Base-by-base conservation (phyloP, 257 asterid species). In the Capsicum baccatum region DNA sequence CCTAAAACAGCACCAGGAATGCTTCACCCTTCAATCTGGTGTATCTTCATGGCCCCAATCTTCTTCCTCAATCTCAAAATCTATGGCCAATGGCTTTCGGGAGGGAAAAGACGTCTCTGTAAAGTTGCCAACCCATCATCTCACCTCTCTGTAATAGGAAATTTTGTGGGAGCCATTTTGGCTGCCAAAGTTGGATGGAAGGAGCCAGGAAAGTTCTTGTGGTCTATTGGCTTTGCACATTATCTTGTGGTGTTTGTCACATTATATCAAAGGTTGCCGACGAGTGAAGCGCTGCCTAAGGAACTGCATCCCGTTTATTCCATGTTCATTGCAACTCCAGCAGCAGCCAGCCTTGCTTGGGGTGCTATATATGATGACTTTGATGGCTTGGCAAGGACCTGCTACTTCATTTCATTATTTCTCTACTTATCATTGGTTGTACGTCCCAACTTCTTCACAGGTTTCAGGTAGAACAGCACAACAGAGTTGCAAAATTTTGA, bases 21-120 rank as follows among this genome's bases (percentile, higher is more conserved):
- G 2, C 92, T 93, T 37, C 94, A 92, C 70, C 98, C 99, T 0
- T 88, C 92, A 17, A 12, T 95, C 10, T 94, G 94, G 96, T 92
- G 97, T 74, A 83, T 63, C 10, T 94, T 92, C 91, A 88, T 91
- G 85, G 92, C 88, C 3, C 97, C 99, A 13, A 88, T 95, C 78
- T 15, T 92, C 21, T 85, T 86, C 84, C 98, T 96, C n/a, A 97
- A 96, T 85, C 90, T 96, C 37, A 96, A 96, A 80, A 89, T 96
- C 14, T 96, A 96, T 70, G 99, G 99, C 0, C 99, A 96, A 85
- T 96, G 97, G 99, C 94, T 96, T 19, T 96, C 99, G 0, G 99
- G 99, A 0, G 99, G 99, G 16, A 93, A 93, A 79, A 79, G 97
- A 57, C 94, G 98, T 0, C 89, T 96, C 0, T 76, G 89, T 85